Conservation (phyloP, 768 basidiomycete genomes). For the Saitozyma sp. region DNA sequence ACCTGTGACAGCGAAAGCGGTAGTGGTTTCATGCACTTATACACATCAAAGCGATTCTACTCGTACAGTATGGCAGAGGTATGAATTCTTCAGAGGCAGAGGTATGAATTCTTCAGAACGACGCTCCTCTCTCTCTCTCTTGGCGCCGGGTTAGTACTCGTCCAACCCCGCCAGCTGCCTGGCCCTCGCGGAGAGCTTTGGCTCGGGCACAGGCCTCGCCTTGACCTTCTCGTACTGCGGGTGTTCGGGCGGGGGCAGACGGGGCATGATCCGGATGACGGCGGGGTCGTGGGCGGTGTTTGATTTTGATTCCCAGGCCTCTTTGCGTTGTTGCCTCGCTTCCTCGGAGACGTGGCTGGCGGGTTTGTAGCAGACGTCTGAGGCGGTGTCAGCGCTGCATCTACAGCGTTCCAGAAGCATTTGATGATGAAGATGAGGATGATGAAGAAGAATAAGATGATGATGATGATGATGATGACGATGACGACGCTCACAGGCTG, state of each 20-base stretch:
- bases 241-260: slow-evolving; percentile 8
- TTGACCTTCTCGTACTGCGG: slow-evolving; percentile 6
- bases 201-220: slow-evolving; percentile 16
- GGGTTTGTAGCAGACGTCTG: slow-evolving; percentile 36
- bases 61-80: no score
- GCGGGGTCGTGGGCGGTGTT: slow-evolving; percentile 18
- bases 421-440: no score
- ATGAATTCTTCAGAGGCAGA: no score
- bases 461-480: no score
- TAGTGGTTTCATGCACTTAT: no score
- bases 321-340: slow-evolving; percentile 15
- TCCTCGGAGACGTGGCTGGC: slow-evolving; percentile 18
- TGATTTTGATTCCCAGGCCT: slow-evolving; percentile 23
- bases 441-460: no score
- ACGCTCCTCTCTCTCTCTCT: no score
- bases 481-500: slow-evolving; percentile 21
- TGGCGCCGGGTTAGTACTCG: no score
- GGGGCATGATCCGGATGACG: slow-evolving; percentile 9
- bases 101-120: no score
- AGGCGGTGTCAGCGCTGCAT: not conserved
- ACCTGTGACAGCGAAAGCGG: no score
- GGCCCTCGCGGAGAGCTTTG: slow-evolving; percentile 7
- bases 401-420: no score
- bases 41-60: no score
- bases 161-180: slow-evolving; percentile 10